Evolutionary conservation across 345 rosid genomes (phyloP).

Genomic region (Cardamine occulta): DNA sequence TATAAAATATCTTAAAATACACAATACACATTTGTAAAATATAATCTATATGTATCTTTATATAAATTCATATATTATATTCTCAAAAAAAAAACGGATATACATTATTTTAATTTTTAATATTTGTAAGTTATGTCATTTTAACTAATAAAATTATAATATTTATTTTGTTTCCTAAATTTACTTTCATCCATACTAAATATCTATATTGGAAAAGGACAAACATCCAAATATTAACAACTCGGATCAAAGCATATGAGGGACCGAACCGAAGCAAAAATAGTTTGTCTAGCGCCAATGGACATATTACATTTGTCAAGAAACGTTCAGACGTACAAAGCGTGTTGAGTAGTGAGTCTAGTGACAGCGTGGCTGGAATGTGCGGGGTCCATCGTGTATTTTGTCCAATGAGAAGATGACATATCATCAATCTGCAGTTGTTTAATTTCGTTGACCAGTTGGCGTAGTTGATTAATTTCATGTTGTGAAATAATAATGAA

Average conservation of each 20-base stretch:
- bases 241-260: not conserved
- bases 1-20: too few relatives aligned
- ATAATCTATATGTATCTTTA: too few relatives aligned
- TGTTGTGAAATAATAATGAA: not conserved
- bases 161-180: too few relatives aligned
- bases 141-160: too few relatives aligned
- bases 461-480: not conserved
- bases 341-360: not conserved
- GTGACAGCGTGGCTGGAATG: slow-evolving; percentile 1
- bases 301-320: not conserved
- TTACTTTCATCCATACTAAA: too few relatives aligned
- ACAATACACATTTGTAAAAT: too few relatives aligned
- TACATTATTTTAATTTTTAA: too few relatives aligned
- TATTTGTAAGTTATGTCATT: too few relatives aligned
- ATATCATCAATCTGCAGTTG: not conserved
- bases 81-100: too few relatives aligned
- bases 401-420: not conserved
- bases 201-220: too few relatives aligned
- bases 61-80: too few relatives aligned
- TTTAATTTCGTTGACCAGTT: not conserved
- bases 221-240: too few relatives aligned
- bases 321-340: slow-evolving; percentile 2
- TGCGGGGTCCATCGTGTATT: not conserved
- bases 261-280: not conserved
- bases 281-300: not conserved